phyloP scores from a whole-genome alignment of 176 grass and related monocot species.

The Typha latifolia region DNA sequence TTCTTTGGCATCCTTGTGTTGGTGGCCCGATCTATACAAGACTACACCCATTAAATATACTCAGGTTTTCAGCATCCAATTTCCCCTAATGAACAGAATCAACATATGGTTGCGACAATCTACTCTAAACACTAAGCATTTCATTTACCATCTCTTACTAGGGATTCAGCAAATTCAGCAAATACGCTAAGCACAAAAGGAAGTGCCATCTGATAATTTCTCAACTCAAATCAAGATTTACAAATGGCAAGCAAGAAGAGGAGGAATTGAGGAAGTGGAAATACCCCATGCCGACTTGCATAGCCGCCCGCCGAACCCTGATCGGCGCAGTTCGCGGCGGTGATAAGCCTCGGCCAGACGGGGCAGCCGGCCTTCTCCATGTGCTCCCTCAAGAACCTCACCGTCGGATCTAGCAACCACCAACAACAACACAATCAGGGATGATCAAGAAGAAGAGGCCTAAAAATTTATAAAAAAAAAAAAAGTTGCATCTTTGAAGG shows the following conservation, averaged over 20 bases:
- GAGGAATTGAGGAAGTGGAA: background rate
- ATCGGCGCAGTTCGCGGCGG: constrained; percentile 25
- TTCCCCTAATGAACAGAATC: no score
- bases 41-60: no score
- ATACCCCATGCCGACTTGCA: constrained; percentile 34
- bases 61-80: no score
- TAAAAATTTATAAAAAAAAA: background rate
- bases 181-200: background rate
- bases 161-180: no score
- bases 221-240: background rate
- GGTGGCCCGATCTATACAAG: no score
- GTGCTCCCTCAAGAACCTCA: constrained; percentile 57
- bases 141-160: no score
- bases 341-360: constrained; percentile 43
- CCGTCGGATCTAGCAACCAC: constrained; percentile 51
- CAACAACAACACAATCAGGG: background rate
- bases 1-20: no score
- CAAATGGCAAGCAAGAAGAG: background rate
- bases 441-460: constrained; percentile 6
- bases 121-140: no score
- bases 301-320: constrained; percentile 37
- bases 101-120: no score
- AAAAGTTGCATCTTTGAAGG: background rate
- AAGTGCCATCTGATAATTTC: background rate
- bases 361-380: constrained; percentile 66